Base-by-base conservation (phyloP, 371 early-diverging fungal species). In the Circinella minor region DNA sequence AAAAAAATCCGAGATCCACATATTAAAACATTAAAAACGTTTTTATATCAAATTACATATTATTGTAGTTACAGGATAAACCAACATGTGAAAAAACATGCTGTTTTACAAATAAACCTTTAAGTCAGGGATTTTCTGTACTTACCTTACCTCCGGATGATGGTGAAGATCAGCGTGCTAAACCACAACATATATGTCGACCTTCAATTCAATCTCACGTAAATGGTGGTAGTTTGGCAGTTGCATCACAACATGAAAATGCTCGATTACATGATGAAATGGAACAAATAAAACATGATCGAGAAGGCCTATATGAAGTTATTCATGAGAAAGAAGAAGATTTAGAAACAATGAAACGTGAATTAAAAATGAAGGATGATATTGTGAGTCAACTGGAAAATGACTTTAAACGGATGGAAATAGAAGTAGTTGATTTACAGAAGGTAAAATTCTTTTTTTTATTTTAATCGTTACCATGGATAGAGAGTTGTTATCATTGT, bases 311-410 rank as follows among this genome's bases (percentile, higher is more conserved):
- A n/a, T 68, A 71, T 55, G 67, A 73, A 15, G 39, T 78, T 51
- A 46, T 80, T 36, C 69, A 79, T 48, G 81, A 81, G 3, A 84
- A 79, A 55, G 82, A 81, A 51, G 75, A 81, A 38, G 82, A 78
- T 65, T 70, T 77, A 10, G 75, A 84, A 61, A 73, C 71, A 38
- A 59, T 84, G 59, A 79, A 80, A 61, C 65, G 71, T 17, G 82
- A 84, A 69, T 61, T 84, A 15, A 72, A 67, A 20, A 69, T 81
- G 62, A 84, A 84, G 57, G 85, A 84, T 69, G 74, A 73, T 18
- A 78, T 84, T 55, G 81, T 84, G 4, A 74, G 77, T 27, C 81
- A 84, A 39, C 55, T 84, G 17, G 85, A 84, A 63, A 72, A 76
- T 46, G 85, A 82, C 51, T 84, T 84, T 76, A 73, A 77, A 51